These are phyloP conservation scores for Hypoxylon crocopeplum DNA, from an alignment of 495 filamentous ascomycete species.

Conservation along the genomic window DNA sequence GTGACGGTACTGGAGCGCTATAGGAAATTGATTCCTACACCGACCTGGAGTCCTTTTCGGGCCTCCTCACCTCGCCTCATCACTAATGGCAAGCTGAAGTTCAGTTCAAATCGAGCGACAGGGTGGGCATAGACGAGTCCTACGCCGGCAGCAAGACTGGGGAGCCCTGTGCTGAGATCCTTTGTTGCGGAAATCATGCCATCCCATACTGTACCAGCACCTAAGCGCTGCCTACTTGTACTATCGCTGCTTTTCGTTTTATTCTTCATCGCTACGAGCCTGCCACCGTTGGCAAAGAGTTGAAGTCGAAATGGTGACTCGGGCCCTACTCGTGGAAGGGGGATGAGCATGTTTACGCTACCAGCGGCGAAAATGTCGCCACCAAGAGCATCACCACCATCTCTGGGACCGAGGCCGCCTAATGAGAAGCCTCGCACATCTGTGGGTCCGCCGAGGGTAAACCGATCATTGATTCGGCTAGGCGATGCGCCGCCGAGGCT, in stretches of 20 bases:
- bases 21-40: conserved; percentile 92
- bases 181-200: conserved; percentile 60
- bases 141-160: conserved; percentile 85
- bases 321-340: conserved; percentile 76
- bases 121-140: conserved; percentile 94
- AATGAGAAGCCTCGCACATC: conserved; percentile 94
- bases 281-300: conserved; percentile 87
- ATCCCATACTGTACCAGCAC: conserved; percentile 54
- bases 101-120: conserved; percentile 90
- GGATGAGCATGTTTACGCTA: conserved; percentile 81
- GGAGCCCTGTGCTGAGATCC: conserved; percentile 75
- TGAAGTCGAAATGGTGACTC: conserved; percentile 89
- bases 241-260: conserved; percentile 51
- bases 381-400: conserved; percentile 83
- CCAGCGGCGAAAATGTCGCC: conserved; percentile 92
- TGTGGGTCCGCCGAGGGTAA: conserved; percentile 91
- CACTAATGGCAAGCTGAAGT: conserved; percentile 88
- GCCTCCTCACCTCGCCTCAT: conserved; percentile 80
- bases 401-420: conserved; percentile 84
- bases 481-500: conserved; percentile 64
- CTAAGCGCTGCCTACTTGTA: conserved; percentile 38
- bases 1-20: conserved; percentile 48
- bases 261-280: conserved; percentile 76
- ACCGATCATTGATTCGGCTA: conserved; percentile 90
- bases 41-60: conserved; percentile 90